Evolutionary conservation across 306 rosid species (phyloP), one percentile per base, ranked within the genome.

Genomic region (Corylus avellana): DNA sequence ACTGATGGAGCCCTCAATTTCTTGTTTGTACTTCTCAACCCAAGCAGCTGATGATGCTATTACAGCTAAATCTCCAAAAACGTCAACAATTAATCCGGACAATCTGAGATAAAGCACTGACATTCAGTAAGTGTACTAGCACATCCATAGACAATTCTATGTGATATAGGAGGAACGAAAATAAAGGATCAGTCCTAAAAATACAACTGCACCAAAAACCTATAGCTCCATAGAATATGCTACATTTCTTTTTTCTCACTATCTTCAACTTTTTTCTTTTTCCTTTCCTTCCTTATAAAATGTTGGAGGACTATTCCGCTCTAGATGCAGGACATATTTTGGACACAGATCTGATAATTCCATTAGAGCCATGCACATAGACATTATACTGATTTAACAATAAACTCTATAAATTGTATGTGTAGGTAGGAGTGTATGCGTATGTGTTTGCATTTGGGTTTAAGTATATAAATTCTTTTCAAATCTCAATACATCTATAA

Each of bases 11-110:
- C 85, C 85, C 86, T 92, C 94, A 75, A 95, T 87, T 83, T 90
- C 95, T 83, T 88, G 66, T 80, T 86, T 89, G 87, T 92, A 91
- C 84, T 89, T 91, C 90, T 95, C 98, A 80, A 95, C 98, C 98
- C 98, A 95, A 82, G 97, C 98, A 79, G 95, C 97, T 67, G 98
- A 92, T 67, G 96, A 92, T 39, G 97, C 98, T 67, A 94, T 84
- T 25, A 92, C 98, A 71, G 97, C 97, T 85, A 91, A 79, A 84
- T 90, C 97, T 87, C 98, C 95, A 90, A 94, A 91, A 58, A 91
- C 78, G 47, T 94, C 97, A 75, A 92, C 83, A 50, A 92, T 91
- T 81, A 94, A 83, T 74, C 98, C 97, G 69, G 98, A 94, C 83
- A 94, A 78, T 83, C 98, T 91, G 91, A 68, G 49, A 72, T 62